Percentiles rank a stretch among this genome's conserved stretches.
These are phyloP conservation scores for Protomyces gravidus DNA, from an alignment of 1,139 yeast genomes.

Conservation along the genomic window DNA sequence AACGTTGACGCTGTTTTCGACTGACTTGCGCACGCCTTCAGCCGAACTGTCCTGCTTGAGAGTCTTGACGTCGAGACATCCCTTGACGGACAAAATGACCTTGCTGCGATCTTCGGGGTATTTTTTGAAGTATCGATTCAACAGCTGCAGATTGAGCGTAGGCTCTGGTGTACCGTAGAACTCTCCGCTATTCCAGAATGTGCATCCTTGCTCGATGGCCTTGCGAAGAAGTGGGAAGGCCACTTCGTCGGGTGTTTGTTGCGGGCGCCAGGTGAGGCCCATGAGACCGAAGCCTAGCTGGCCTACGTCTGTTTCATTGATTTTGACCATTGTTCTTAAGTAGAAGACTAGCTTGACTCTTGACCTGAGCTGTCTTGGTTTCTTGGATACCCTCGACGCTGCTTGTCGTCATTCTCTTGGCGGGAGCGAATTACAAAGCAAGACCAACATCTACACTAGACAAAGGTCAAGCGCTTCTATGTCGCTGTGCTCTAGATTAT, in stretches of 20 bases:
- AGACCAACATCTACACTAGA: too few species aligned
- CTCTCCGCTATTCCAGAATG: conserved; percentile 69
- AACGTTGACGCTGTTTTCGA: conserved; percentile 49
- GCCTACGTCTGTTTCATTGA: conserved; percentile 4
- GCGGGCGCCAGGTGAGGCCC: conserved; percentile 58
- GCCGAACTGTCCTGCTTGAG: conserved; percentile 51
- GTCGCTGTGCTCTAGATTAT: too few species aligned
- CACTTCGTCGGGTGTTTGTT: conserved; percentile 46
- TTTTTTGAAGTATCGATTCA: conserved; percentile 55
- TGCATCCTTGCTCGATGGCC: conserved; percentile 51
- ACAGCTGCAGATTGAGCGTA: conserved; percentile 50
- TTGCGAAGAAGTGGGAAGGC: conserved; percentile 49
- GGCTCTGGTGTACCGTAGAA: conserved; percentile 61
- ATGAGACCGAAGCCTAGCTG: conserved; percentile 56
- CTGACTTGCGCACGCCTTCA: conserved; percentile 49
- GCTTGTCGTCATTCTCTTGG: too few species aligned
- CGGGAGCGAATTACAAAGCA: too few species aligned
- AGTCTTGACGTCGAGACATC: conserved; percentile 47
- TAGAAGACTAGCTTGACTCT: too few species aligned
- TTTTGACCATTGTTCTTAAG: conserved; percentile 1
- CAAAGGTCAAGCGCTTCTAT: too few species aligned
- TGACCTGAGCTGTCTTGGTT: too few species aligned
- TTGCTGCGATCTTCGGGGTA: conserved; percentile 53
- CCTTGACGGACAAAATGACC: conserved; percentile 63
- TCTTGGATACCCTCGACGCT: too few species aligned